Base-by-base conservation (phyloP, 2,329 filamentous ascomycete genomes). In the Scedosporium apiospermum region DNA sequence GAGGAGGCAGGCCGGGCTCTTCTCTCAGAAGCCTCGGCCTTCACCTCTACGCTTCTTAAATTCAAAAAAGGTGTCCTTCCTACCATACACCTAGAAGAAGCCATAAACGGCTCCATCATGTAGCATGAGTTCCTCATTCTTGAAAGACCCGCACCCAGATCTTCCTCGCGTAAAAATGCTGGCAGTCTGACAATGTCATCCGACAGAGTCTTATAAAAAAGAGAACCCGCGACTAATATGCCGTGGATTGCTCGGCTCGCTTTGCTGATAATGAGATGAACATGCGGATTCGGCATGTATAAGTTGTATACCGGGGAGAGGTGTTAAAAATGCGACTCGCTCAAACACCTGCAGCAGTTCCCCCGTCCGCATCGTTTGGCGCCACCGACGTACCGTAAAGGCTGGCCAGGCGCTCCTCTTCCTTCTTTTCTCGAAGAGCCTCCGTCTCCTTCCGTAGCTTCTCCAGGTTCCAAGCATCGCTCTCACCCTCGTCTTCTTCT, bases 361-460 rank as follows among this genome's bases (percentile, higher is more conserved):
- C 49, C 49, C 49, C 49, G 12, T 53, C 49, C 49, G 49, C 49
- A 23, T 53, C 49, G 49, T 53, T 53, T 9, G 49, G 49, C 49
- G 49, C 49, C 49, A 53, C 49, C 14, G 42, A 46, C n/a, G 10
- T 21, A 2, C 49, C 49, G 49, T 53, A 26, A 21, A 53, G 49
- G 21, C 1, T 53, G 1, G 65, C 65, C 42, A 66, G 18, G 16
- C 65, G 62, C 72, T 96, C 91, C 68, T 91, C 88, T 75, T 97
- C 93, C 74, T 89, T 93, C 78, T 81, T 82, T 66, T 86, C 81
- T 59, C 87, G 81, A 34, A 93, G 72, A 3, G 83, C 85, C 72
- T 96, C 91, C 0, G 95, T 99, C 80, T 98, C 93, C 69, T 82
- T 80, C 64, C 95, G 84, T 72, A 98, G 77, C 65, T 88, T 91